Base-by-base conservation (phyloP, 805 yeast genomes). In the Suhomyces pyralidae region DNA sequence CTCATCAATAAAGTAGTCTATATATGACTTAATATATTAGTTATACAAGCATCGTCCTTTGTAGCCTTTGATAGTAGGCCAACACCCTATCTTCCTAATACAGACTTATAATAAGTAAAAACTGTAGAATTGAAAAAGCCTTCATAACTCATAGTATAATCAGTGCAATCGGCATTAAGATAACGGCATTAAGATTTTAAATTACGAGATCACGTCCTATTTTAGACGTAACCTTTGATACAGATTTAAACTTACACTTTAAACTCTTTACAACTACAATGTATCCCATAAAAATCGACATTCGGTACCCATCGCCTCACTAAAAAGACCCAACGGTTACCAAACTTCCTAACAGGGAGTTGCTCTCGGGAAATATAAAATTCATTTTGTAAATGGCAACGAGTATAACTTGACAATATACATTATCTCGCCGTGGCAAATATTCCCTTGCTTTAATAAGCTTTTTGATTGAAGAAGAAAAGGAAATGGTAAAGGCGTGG, bases 401-500 rank as follows among this genome's bases (percentile, higher is more conserved):
- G 85, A 70, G 74, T 69, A 73, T 76, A 77, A 80, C 83, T 80
- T 80, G 84, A 78, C 75, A 74, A 75, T 77, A 55, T 77, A 70
- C 81, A 77, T 80, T 76, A 77, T 69, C 79, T 71, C 85, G 85
- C 74, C 86, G 86, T 82, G 86, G 86, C 86, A 81, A 79, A 78
- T 73, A 72, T 73, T 80, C 83, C 82, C 85, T 76, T 63, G 61
- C 64, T 61, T 64, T 64, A 67, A 62, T 63, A 67, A 67, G 68
- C 81, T 81, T 81, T 81, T 81, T 81, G 84, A 81, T 81, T 81
- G 68, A 63, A 65, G 76, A 66, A 65, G 61, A 63, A 63, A 64
- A 61, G 34, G 26, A 20, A 36, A 50, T 47, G 25, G 19, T 4
- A 45, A 48, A 26, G 22, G 25, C 20, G 55, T 32, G 49, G 55